These are phyloP conservation scores for Schwanniomyces vanrijiae DNA, from an alignment of 805 yeast genomes.

Conservation along the genomic window DNA sequence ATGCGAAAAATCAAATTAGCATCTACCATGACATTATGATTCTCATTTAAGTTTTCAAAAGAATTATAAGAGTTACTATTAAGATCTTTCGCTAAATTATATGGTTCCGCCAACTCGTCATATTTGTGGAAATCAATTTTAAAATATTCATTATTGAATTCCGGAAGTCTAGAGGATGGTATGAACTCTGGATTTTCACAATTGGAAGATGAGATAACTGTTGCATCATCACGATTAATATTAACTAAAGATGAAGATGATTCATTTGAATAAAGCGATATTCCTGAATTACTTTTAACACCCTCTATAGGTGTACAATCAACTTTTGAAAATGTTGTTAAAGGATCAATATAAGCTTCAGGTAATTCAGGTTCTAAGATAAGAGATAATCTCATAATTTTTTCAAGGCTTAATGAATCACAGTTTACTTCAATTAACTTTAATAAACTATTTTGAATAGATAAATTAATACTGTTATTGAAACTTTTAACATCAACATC, in stretches of 20 bases:
- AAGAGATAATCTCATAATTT: slow-evolving; percentile 65
- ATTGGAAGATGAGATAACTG: neutral
- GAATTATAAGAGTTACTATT: slow-evolving; percentile 5
- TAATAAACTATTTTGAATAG: slow-evolving; percentile 41
- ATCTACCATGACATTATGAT: slow-evolving; percentile 28
- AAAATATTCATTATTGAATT: slow-evolving; percentile 36
- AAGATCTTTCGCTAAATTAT: neutral
- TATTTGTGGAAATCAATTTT: slow-evolving; percentile 33
- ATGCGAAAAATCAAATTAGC: slow-evolving; percentile 33
- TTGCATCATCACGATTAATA: neutral
- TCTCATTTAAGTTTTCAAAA: slow-evolving; percentile 15
- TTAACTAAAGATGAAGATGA: slow-evolving; percentile 15
- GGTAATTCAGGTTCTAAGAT: slow-evolving; percentile 59
- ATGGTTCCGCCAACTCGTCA: slow-evolving; percentile 24
- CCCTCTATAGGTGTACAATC: slow-evolving; percentile 5
- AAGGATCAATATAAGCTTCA: slow-evolving; percentile 31
- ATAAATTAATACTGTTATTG: slow-evolving; percentile 4
- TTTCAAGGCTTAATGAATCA: slow-evolving; percentile 48
- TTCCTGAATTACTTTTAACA: slow-evolving; percentile 13
- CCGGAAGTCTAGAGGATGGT: slow-evolving; percentile 27
- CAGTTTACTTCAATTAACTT: slow-evolving; percentile 44
- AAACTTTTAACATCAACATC: slow-evolving; percentile 2
- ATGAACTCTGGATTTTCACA: slow-evolving; percentile 10
- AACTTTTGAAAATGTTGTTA: slow-evolving; percentile 1
- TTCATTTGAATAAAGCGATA: slow-evolving; percentile 25